These are phyloP conservation scores for Wallacemonas rigidus DNA, from an alignment of 208 protist species.

Conservation along the genomic window DNA sequence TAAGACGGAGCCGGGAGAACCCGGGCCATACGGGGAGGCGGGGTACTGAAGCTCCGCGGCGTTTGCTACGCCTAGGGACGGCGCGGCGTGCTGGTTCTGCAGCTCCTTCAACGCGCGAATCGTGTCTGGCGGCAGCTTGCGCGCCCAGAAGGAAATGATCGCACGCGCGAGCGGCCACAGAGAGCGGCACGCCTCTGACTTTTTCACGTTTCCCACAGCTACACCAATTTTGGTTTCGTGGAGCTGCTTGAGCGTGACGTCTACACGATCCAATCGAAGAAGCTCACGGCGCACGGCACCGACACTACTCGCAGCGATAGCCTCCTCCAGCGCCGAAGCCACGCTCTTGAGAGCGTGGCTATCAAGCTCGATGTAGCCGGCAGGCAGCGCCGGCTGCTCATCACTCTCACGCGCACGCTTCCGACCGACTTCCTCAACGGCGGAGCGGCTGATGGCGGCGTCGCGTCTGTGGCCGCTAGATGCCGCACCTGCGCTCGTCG, in stretches of 20 bases:
- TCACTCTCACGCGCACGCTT: conserved; percentile 31
- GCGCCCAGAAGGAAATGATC: conserved; percentile 76
- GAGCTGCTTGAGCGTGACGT: conserved; percentile 55
- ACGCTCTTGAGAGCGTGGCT: conserved; percentile 40
- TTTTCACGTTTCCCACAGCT: conserved; percentile 66
- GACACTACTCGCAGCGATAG: conserved; percentile 39
- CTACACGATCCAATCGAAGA: conserved; percentile 58
- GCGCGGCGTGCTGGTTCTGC: conserved; percentile 29
- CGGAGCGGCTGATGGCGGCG: conserved; percentile 8
- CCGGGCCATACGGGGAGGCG: conserved; percentile 18
- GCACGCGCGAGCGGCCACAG: conserved; percentile 71
- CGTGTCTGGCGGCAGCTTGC: conserved; percentile 61
- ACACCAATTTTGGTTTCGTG: conserved; percentile 74
- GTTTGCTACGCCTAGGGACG: neutral
- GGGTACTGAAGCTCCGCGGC: conserved; percentile 17
- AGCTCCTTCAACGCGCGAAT: conserved; percentile 58
- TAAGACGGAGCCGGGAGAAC: conserved; percentile 16
- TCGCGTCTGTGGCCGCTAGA: neutral
- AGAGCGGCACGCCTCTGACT: conserved; percentile 33
- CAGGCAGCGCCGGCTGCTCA: neutral
- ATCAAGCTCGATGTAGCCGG: conserved; percentile 20
- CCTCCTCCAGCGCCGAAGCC: conserved; percentile 42
- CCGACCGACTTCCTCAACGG: conserved; percentile 17
- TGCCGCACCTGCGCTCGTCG: conserved; percentile 7
- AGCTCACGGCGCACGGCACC: conserved; percentile 46